phyloP scores from a whole-genome alignment of 1,139 yeast species.

The Sugiyamaella pinicola region DNA sequence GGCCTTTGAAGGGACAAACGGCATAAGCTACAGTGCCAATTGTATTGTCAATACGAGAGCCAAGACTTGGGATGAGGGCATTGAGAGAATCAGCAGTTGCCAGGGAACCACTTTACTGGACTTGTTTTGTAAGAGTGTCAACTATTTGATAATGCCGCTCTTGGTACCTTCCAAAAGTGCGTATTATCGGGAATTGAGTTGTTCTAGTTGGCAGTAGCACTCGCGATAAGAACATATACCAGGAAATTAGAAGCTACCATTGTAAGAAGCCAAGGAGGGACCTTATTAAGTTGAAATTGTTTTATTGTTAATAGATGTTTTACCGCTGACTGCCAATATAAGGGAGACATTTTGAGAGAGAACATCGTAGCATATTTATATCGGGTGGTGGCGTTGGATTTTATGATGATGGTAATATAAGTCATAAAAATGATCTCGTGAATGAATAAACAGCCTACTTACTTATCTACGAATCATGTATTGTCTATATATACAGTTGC shows the following conservation, averaged over 20 bases:
- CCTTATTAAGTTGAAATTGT: too few relatives aligned
- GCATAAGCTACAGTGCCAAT: not conserved
- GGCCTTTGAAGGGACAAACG: not conserved
- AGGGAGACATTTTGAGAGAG: not conserved
- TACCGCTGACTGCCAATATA: not conserved
- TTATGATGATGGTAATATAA: not conserved
- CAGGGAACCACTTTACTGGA: not conserved
- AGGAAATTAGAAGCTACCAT: not conserved
- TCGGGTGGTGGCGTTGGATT: not conserved
- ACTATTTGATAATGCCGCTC: not conserved
- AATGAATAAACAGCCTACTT: too few relatives aligned
- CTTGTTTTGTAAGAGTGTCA: not conserved
- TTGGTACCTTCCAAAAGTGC: not conserved
- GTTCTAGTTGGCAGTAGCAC: not conserved
- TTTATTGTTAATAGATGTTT: not conserved
- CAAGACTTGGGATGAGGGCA: not conserved
- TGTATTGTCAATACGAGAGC: not conserved
- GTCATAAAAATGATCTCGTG: not conserved
- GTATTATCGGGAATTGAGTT: not conserved
- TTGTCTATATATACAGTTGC: too few relatives aligned
- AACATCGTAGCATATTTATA: not conserved
- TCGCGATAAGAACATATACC: not conserved
- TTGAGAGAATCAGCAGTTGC: not conserved
- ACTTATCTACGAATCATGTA: too few relatives aligned
- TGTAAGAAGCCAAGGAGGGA: too few relatives aligned